Base-by-base conservation (phyloP, 2,329 filamentous ascomycete genomes). In the Stemphylium vesicarium region DNA sequence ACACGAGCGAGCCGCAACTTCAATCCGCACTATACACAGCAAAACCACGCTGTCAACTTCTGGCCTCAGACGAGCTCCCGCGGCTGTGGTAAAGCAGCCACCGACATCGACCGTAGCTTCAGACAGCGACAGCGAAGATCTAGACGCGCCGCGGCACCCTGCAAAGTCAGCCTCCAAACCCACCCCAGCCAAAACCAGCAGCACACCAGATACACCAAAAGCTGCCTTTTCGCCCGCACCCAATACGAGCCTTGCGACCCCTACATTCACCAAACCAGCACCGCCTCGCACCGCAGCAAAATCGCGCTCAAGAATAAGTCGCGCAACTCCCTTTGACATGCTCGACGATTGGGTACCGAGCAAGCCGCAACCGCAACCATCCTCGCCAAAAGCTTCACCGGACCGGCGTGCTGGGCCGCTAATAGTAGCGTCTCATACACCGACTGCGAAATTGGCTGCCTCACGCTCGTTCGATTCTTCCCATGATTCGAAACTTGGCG, bases 41-140 rank as follows among this genome's bases (percentile, higher is more conserved):
- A 41, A 3, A 35, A 16, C 38, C 11, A 8, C 40, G 2, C 40
- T 42, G 7, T 18, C 48, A 16, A 43, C 31, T 37, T 12, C 20
- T 11, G 36, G 26, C 13, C 36, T 39, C 53, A 41, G 24, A 13
- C 24, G 31, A 22, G 12, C 18, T 29, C 22, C n/a, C 24, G 40
- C 29, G 41, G 13, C n/a, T 26, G 15, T 15, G 5, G 12, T 37
- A 20, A 52, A 52, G 18, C 38, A 15, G 13, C 42, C 55, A 29
- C 18, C 38, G 36, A 49, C 31, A 7, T 10, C 37, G 22, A 13
- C 26, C 8, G 29, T 31, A 26, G 20, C 41, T 15, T 45, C 47
- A 18, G 61, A 60, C n/a, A 65, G 65, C 20, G 70, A 73, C 33
- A 69, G 66, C 47, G 69, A 73, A 12, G 70, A 74, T 45, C 54